These are phyloP conservation scores for Candolleomyces eurysporus DNA, from an alignment of 768 basidiomycete genomes.

Conservation along the genomic window DNA sequence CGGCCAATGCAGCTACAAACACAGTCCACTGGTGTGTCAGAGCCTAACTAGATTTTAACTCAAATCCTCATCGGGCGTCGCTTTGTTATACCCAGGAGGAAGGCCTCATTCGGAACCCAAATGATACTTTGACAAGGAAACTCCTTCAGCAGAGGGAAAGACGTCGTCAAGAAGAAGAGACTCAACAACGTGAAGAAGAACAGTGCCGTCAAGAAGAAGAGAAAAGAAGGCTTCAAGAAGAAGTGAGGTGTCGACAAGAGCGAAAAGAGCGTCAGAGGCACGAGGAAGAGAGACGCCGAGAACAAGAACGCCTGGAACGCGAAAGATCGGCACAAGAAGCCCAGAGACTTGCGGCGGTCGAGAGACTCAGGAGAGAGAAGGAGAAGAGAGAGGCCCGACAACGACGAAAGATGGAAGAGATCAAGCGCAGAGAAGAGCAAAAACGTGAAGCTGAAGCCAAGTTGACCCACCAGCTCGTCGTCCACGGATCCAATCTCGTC, in stretches of 20 bases:
- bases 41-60: too few species aligned
- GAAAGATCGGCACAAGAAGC: background rate
- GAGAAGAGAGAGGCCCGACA: background rate
- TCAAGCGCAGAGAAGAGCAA: background rate
- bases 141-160: background rate
- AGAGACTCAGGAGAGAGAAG: background rate
- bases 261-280: background rate
- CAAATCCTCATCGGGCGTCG: too few species aligned
- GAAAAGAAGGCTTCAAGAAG: background rate
- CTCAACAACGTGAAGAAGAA: background rate
- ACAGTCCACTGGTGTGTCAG: background rate
- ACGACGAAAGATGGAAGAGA: background rate
- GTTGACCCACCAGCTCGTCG: constrained; percentile 10
- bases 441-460: constrained; percentile 1
- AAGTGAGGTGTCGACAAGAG: background rate
- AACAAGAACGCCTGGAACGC: background rate
- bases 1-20: background rate
- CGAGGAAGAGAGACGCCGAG: background rate
- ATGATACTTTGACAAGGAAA: too few species aligned
- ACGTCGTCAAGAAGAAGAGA: background rate
- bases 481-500: constrained; percentile 13
- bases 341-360: background rate
- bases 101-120: too few species aligned
- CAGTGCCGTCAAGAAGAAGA: background rate
- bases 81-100: too few species aligned